Evolutionary conservation across 768 basidiomycete species (phyloP), one percentile per base, ranked within the genome.

Genomic region (Dentipellis fragilis): DNA sequence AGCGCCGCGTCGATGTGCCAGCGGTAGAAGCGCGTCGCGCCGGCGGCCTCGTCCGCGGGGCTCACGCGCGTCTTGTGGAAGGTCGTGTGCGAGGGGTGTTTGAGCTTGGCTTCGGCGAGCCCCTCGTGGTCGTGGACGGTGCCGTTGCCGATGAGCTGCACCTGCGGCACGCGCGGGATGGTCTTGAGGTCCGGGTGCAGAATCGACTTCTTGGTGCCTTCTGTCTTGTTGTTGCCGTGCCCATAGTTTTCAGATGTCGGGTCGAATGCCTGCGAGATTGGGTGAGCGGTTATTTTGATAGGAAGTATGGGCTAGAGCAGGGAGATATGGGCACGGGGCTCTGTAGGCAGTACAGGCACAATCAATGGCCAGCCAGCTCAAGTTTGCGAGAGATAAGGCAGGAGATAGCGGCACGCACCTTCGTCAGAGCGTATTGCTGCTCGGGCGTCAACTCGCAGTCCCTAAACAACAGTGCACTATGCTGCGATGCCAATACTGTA

Each of bases 1-100:
- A 90, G 69, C 0, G 89, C 89, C 1, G 92, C 90, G 59, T 93
- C 91, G 68, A 93, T 91, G 67, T 93, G 89, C 89, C 89, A 92
- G 54, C 90, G 75, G 67, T 89, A 91, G 75, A 88, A 93, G 38
- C 90, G 78, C 17, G 90, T 93, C 46, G 76, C 68, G 29, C 89
- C 89, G 36, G 76, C 73, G 3, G 70, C 80, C 61, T 87, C 85
- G 57, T 93, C 91, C 60, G 84, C 85, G 3, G 75, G 71, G 11
- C 82, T 80, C 42, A 93, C 75, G 34, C 65, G 67, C 21, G 84
- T 85, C 69, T 87, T 89, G 74, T 93, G 92, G 70, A 93, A 93
- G 0, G 84, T 85, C 38, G 75, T 80, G 68, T 93, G 91, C 54
- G 80, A 82, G 3, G 89, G 89, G 65, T 93, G 91, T 68, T 87